Evolutionary conservation across 208 protist genomes (phyloP).

Genomic region (Willaertia magna): DNA sequence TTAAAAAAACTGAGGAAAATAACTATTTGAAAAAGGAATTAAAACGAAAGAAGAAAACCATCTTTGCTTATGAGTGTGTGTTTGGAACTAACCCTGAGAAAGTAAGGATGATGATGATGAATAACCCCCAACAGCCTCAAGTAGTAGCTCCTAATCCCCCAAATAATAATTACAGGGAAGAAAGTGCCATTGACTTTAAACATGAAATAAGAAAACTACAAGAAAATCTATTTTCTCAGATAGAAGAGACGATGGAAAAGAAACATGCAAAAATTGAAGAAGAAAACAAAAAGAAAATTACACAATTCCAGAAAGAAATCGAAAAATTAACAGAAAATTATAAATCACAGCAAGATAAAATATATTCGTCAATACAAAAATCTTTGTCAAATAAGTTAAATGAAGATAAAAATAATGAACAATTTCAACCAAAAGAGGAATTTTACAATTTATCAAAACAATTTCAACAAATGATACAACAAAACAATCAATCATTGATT

Average conservation of each 20-base stretch:
- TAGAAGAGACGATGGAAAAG: not conserved
- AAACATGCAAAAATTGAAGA: not conserved
- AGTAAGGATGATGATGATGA: not conserved
- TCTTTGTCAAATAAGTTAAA: not conserved
- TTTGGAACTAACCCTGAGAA: constrained; percentile 1
- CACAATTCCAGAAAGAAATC: not conserved
- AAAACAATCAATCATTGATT: not conserved
- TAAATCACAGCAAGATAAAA: not conserved
- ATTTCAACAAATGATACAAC: not conserved
- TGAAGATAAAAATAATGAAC: not conserved
- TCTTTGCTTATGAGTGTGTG: not conserved
- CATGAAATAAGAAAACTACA: not conserved
- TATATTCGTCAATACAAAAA: not conserved
- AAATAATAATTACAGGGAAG: not conserved
- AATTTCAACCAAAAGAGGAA: not conserved
- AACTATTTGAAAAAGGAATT: not conserved
- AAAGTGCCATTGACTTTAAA: not conserved
- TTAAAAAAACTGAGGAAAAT: not conserved
- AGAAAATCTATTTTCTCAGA: not conserved
- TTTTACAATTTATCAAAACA: not conserved
- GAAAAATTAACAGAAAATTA: not conserved
- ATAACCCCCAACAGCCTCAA: not conserved
- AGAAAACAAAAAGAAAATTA: not conserved
- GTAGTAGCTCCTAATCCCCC: not conserved
- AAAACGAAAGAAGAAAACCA: not conserved